Base-by-base conservation (phyloP, 164 flowering plant species). In the Chimonanthus salicifolius region DNA sequence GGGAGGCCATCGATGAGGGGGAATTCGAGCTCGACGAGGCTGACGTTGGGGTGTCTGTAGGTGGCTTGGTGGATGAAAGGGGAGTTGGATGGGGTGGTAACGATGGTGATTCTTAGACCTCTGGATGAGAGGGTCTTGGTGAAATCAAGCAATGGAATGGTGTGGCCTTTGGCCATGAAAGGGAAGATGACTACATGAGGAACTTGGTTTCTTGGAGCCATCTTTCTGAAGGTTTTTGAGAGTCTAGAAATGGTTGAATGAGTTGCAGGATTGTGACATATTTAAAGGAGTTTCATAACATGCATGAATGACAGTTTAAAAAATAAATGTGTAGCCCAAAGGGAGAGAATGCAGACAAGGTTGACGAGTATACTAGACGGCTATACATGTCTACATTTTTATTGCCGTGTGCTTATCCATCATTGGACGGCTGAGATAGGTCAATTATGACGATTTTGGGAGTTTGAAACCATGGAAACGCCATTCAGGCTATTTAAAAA, bases 111-210 rank as follows among this genome's bases (percentile, higher is more conserved):
- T 16, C 58, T 77, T 58, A 82, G 16, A 58, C 70, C 70, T 6
- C 64, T 63, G 21, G 4, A n/a, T 6, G 82, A 63, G 16, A 84
- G 74, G 11, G 73, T 77, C 21, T 77, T 80, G 1, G 85, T 75
- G 46, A 84, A 75, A 51, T 84, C 82, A 3, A 84, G 70, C 8
- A 80, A 47, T 15, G 84, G 86, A 15, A 82, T 62, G 48, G 78
- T 80, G 74, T 82, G 86, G 67, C 86, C 84, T 50, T 82, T 77
- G 49, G 86, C 75, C 84, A 84, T 79, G 80, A 74, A 82, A 2
- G 84, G 86, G 75, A 82, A 82, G 71, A 79, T 74, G 2, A 76
- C 80, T 5, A 80, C 69, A 49, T 80, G 85, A 3, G 51, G 48
- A 3, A 11, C 0, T 9, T 10, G 11, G 21, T 44, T 15, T 66